Evolutionary conservation across 2,329 filamentous ascomycete genomes (phyloP).

Genomic region (Drechmeria coniospora): DNA sequence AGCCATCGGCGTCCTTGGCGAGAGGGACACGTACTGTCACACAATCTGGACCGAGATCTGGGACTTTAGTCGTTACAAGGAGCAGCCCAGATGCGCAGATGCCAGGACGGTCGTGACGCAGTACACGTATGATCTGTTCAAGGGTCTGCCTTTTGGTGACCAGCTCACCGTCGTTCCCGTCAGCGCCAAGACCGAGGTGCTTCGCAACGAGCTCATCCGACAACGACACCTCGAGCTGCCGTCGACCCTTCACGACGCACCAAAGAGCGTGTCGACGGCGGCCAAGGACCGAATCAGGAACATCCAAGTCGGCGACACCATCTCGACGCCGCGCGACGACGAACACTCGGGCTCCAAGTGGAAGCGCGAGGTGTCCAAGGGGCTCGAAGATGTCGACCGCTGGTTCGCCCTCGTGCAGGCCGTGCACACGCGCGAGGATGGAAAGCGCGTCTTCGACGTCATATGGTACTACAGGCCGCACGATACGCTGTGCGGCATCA

Average conservation of each 20-base stretch:
- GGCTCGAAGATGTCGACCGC: constrained; percentile 27
- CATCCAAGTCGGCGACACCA: constrained; percentile 31
- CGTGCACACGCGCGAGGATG: constrained; percentile 22
- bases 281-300: constrained; percentile 10
- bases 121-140: constrained; percentile 50
- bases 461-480: constrained; percentile 59
- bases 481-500: constrained; percentile 54
- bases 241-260: constrained; percentile 7
- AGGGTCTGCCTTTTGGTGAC: constrained; percentile 42
- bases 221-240: constrained; percentile 14
- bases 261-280: constrained; percentile 9
- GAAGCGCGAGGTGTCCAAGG: constrained; percentile 31
- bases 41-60: constrained; percentile 38
- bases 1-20: constrained; percentile 30
- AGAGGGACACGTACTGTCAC: constrained; percentile 17
- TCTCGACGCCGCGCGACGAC: constrained; percentile 29
- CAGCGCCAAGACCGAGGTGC: constrained; percentile 10
- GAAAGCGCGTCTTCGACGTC: constrained; percentile 38
- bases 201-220: constrained; percentile 14
- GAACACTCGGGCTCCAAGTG: constrained; percentile 37
- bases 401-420: constrained; percentile 60
- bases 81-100: constrained; percentile 6
- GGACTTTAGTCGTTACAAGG: constrained; percentile 17
- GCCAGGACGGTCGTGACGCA: constrained; percentile 51
- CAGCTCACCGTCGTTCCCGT: constrained; percentile 26